Base-by-base conservation (phyloP, 2,329 filamentous ascomycete genomes). In the Dendrostoma leiphaemia region DNA sequence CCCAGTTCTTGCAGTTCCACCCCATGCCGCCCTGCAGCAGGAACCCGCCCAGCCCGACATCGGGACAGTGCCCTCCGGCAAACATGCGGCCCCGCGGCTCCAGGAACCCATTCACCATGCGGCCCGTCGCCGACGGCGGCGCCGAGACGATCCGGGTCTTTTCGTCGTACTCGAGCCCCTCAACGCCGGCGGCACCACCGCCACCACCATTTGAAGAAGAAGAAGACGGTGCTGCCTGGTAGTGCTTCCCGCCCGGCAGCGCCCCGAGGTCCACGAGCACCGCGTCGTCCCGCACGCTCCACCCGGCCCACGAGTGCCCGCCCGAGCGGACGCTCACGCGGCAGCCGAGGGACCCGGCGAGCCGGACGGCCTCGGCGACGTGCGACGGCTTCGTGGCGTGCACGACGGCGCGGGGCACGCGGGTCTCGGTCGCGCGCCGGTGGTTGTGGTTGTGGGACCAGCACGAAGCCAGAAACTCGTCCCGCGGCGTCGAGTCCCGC, bases 1-100 rank as follows among this genome's bases (percentile, higher is more conserved):
- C 79, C 79, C 78, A 82, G 57, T 76, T 78, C 63, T 73, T 76
- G 59, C 75, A 80, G 60, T 81, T 81, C 80, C 80, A 83, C 0
- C 80, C 80, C 77, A 82, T 81, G 1, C 80, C 80, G 0, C 80
- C 80, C 59, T 82, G 79, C 13, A 83, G 63, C 21, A 82, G 62
- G 57, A 82, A 82, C 0, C 80, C 80, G 0, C 79, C 79, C n/a
- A 83, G 60, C 8, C 77, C 80, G 17, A 83, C 80, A 63, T 81
- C 78, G 0, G 79, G 79, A 61, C 79, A 83, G 63, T 83, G 80
- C 0, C 80, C 80, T 1, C 77, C 78, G 0, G 72, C 69, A 59
- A 83, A 83, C 67, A 81, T 72, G 32, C 73, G 64, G 0, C 73
- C 75, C 41, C 70, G 62, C 1, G 55, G 48, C 1, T 46, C 60